phyloP scores from a whole-genome alignment of 495 filamentous ascomycete genomes.

The Emericellopsis terricola region DNA sequence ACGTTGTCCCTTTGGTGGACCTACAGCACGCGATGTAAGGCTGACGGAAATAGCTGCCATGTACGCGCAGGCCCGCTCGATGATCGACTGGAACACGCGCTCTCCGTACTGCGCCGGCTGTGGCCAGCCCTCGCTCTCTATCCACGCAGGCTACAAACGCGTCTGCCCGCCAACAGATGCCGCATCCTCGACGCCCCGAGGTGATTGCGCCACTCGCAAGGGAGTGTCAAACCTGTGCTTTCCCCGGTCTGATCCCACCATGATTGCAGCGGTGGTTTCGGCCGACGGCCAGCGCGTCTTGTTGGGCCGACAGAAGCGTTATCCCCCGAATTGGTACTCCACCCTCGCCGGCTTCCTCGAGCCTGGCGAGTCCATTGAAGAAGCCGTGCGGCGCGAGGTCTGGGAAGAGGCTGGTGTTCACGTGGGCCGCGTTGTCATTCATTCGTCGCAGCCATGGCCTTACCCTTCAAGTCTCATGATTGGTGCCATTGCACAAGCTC shows the following conservation, averaged over 20 bases:
- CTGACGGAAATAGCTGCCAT: constrained; percentile 48
- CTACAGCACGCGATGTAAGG: neutral
- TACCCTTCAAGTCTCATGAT: constrained; percentile 78
- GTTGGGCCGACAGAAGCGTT: constrained; percentile 70
- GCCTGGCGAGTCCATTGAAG: constrained; percentile 85
- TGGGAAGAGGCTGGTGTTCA: constrained; percentile 87
- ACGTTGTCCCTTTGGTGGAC: constrained; percentile 2
- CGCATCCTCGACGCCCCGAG: constrained; percentile 27
- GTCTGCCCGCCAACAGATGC: constrained; percentile 68
- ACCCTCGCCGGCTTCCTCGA: constrained; percentile 92
- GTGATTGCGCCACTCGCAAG: constrained; percentile 56
- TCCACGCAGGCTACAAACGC: constrained; percentile 83
- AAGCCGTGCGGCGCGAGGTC: constrained; percentile 84
- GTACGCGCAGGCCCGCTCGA: constrained; percentile 76
- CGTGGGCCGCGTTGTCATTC: constrained; percentile 75
- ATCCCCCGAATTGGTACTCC: constrained; percentile 69
- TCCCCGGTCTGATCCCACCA: constrained; percentile 86
- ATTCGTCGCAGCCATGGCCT: constrained; percentile 69
- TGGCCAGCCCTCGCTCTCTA: constrained; percentile 64
- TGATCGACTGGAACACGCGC: constrained; percentile 86
- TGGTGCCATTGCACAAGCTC: constrained; percentile 74
- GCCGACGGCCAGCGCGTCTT: constrained; percentile 55
- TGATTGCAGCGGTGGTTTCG: constrained; percentile 84
- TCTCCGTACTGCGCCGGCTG: constrained; percentile 86
- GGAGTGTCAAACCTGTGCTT: constrained; percentile 72